Evolutionary conservation across 352 stramenopile species (phyloP), one percentile per base, ranked within the genome.

Genomic region (Phytophthora cryptogea): DNA sequence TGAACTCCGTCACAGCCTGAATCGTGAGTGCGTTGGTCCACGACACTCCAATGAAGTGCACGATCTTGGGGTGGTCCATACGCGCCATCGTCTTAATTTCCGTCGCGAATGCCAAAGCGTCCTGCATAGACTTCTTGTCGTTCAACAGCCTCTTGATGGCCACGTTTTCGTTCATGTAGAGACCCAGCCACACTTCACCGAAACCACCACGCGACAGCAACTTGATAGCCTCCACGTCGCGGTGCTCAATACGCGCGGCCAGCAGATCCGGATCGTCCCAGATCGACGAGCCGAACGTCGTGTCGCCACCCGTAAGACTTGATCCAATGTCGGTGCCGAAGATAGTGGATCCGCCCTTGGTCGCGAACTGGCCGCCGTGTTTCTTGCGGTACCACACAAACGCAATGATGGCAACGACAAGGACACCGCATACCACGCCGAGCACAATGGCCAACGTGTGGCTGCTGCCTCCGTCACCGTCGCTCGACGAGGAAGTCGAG

Each of bases 151-250:
- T 52, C 70, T 89, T 89, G 39, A 91, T 76, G 13, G 78, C 78
- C n/a, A 91, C 78, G 44, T 80, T 83, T 39, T 85, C 72, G 40
- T 80, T 80, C 65, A 83, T 78, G 68, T 83, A 86, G 23, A 78
- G 41, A 40, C 79, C 82, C 7, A 89, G 59, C 78, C 78, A 89
- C 27, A 91, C 82, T 59, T 91, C 79, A 36, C 81, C 78, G 41
- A 86, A 90, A 0, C 76, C 78, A 61, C 81, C 78, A 45, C 80
- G 78, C 14, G 78, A 81, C n/a, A 89, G 59, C 26, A 84, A 36
- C 59, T 86, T 88, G 27, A 88, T 58, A 1, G 68, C 63, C 37
- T 83, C 65, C 28, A 91, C 65, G 33, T 88, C 70, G 8, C 57
- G 59, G 55, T 80, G 71, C 20, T 89, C 71, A 30, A 91, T 76